Conservation (phyloP, 805 yeast species). For the Priceomyces carsonii region DNA sequence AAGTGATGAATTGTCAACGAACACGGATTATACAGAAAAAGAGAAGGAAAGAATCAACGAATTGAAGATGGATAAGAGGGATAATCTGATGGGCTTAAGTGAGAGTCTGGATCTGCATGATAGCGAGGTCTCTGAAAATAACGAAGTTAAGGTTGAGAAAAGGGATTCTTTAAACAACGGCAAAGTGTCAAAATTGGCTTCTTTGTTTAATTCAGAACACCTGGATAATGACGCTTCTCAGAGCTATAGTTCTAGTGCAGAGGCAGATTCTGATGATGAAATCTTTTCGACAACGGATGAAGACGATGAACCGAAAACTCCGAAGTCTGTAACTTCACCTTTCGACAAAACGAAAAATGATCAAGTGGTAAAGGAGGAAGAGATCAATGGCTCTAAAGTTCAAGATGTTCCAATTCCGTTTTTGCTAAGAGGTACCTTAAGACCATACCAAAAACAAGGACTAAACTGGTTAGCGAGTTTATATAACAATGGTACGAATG, state of each 20-base stretch:
- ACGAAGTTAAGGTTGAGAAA: constrained; percentile 1
- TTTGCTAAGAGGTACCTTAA: constrained; percentile 73
- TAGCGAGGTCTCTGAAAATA: no score
- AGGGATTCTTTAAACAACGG: neutral
- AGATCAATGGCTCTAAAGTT: constrained; percentile 42
- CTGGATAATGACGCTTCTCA: constrained; percentile 18
- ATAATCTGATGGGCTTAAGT: no score
- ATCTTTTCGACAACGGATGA: constrained; percentile 22
- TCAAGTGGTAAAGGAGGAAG: constrained; percentile 24
- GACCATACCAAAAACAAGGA: constrained; percentile 95
- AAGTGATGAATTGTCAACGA: constrained; percentile 15
- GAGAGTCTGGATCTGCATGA: no score
- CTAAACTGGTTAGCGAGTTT: constrained; percentile 95
- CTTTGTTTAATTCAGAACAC: constrained; percentile 12
- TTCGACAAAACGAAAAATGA: constrained; percentile 8
- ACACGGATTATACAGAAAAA: constrained; percentile 32
- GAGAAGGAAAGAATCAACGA: constrained; percentile 30
- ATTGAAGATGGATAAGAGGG: constrained; percentile 7
- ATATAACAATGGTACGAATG: constrained; percentile 90
- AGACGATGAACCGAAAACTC: constrained; percentile 37
- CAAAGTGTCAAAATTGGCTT: constrained; percentile 13
- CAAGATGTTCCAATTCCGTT: constrained; percentile 77
- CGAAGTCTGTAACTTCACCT: constrained; percentile 12
- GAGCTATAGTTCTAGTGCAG: constrained; percentile 17
- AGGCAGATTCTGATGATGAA: constrained; percentile 18